Conservation (phyloP, 352 stramenopile genomes). For the Phytophthora melonis region DNA sequence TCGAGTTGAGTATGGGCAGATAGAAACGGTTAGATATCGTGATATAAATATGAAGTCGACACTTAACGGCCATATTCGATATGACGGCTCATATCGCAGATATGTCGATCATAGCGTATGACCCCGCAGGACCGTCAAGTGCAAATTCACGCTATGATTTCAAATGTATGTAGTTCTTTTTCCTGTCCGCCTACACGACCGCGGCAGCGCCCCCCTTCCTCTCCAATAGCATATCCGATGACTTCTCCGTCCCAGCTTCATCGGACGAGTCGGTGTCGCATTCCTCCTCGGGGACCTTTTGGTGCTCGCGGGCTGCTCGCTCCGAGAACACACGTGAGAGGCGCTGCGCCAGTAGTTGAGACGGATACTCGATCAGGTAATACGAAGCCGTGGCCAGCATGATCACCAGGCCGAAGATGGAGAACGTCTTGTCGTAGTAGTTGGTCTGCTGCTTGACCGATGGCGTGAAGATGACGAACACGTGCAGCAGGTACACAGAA, state of each 20-base stretch:
- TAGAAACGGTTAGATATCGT: no score
- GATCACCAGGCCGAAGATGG: conserved; percentile 34
- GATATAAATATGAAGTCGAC: no score
- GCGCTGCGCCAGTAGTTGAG: conserved; percentile 17
- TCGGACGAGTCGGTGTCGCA: conserved; percentile 18
- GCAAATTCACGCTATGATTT: no score
- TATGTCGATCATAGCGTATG: no score
- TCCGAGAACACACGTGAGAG: conserved; percentile 12
- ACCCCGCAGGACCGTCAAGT: no score
- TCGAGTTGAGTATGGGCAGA: no score
- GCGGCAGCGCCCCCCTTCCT: background rate
- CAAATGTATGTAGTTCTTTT: no score
- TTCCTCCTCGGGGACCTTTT: conserved; percentile 17
- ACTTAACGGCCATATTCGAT: no score
- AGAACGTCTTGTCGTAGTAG: conserved; percentile 29
- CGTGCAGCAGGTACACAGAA: conserved; percentile 51
- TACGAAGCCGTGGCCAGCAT: conserved; percentile 43
- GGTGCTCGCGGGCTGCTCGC: conserved; percentile 18
- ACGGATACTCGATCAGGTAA: conserved; percentile 48
- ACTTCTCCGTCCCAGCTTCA: background rate
- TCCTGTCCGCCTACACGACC: background rate
- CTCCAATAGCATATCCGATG: background rate
- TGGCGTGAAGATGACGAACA: conserved; percentile 41
- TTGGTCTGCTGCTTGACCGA: conserved; percentile 13
- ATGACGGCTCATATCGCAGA: no score